phyloP scores from a whole-genome alignment of 108 stramenopile species.

The Aurantiochytrium sp. region DNA sequence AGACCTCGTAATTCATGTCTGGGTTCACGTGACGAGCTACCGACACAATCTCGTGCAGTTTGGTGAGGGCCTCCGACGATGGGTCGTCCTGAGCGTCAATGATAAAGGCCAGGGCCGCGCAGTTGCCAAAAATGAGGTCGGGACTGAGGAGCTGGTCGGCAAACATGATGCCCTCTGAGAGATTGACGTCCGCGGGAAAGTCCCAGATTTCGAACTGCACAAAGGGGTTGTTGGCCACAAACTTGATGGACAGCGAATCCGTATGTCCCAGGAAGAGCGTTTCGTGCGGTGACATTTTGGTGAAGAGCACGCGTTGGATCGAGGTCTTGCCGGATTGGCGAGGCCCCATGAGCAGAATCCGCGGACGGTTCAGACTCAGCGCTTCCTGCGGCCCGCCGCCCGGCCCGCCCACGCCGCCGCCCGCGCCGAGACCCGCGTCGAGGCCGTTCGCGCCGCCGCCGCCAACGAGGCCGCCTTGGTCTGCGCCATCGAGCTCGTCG shows the following conservation, averaged over 20 bases:
- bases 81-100: slow-evolving; percentile 58
- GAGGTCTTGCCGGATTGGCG: slow-evolving; percentile 78
- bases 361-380: slow-evolving; percentile 44
- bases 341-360: slow-evolving; percentile 90
- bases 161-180: neutral
- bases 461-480: neutral
- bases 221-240: slow-evolving; percentile 84
- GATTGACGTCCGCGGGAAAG: slow-evolving; percentile 80
- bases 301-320: slow-evolving; percentile 90
- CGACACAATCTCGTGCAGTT: slow-evolving; percentile 74
- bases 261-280: slow-evolving; percentile 83
- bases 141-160: neutral
- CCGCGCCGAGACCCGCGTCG: neutral
- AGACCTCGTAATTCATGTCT: slow-evolving; percentile 78
- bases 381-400: neutral
- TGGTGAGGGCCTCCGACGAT: slow-evolving; percentile 26
- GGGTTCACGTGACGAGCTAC: slow-evolving; percentile 76
- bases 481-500: neutral
- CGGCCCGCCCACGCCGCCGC: no score
- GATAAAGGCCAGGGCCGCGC: slow-evolving; percentile 42
- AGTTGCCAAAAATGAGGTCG: slow-evolving; percentile 21
- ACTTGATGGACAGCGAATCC: slow-evolving; percentile 57
- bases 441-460: neutral
- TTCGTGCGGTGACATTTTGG: slow-evolving; percentile 99
- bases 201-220: slow-evolving; percentile 95